Percentiles rank a stretch among this genome's conserved stretches.
Evolutionary conservation across 352 stramenopile species (phyloP).

Genomic region (Pythium apleroticum): DNA sequence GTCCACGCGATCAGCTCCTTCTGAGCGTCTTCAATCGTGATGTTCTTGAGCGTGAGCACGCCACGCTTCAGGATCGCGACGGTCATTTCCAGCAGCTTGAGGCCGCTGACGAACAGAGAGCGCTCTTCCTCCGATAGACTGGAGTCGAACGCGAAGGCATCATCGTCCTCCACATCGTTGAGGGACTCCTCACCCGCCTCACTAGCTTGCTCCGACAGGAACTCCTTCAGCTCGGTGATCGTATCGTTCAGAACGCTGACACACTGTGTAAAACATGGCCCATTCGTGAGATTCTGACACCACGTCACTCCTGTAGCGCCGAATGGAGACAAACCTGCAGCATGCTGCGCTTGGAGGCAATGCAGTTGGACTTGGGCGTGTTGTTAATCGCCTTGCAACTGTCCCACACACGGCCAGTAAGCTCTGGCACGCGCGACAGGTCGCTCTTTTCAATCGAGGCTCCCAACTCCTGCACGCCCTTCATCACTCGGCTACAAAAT

Average conservation of each 20-base stretch:
- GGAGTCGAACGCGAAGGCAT: constrained; percentile 81
- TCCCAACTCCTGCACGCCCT: constrained; percentile 63
- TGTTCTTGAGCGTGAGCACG: constrained; percentile 76
- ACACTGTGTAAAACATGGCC: constrained; percentile 35
- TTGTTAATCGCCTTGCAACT: constrained; percentile 50
- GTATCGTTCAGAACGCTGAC: constrained; percentile 83
- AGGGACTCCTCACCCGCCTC: constrained; percentile 27
- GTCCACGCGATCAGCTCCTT: constrained; percentile 72
- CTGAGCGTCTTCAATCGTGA: constrained; percentile 56
- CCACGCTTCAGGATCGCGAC: constrained; percentile 78
- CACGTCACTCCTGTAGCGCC: not conserved
- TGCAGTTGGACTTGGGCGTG: constrained; percentile 85
- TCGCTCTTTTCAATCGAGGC: constrained; percentile 48
- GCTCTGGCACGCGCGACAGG: constrained; percentile 54
- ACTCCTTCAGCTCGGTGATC: constrained; percentile 77
- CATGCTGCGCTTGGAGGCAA: constrained; percentile 85
- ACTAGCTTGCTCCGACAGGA: constrained; percentile 50
- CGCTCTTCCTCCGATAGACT: constrained; percentile 66
- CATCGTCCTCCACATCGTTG: constrained; percentile 60
- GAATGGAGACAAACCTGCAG: constrained; percentile 55
- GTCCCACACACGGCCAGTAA: constrained; percentile 85
- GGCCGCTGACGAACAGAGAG: constrained; percentile 57
- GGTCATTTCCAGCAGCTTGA: constrained; percentile 76
- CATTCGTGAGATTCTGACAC: not conserved
- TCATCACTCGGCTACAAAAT: constrained; percentile 62